Evolutionary conservation across 768 basidiomycete species (phyloP).

Genomic region (Strobilomyces confusus): DNA sequence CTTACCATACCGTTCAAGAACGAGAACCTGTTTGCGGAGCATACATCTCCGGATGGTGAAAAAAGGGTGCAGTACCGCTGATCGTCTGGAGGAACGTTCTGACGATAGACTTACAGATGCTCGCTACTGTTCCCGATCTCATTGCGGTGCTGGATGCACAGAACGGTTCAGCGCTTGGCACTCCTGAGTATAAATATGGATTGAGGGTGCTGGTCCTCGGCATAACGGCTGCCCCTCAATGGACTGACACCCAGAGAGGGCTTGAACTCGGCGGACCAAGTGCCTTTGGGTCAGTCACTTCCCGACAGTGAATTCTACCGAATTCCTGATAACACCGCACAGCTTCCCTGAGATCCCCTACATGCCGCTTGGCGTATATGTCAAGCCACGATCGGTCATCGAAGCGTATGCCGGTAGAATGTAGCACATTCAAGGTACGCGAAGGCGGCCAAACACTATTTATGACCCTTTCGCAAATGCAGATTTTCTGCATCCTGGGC

Average conservation of each 20-base stretch:
- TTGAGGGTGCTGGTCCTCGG: conserved; percentile 51
- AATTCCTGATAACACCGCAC: conserved; percentile 5
- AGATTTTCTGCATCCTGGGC: neutral
- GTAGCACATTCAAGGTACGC: neutral
- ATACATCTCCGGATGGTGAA: conserved; percentile 29
- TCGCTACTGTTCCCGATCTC: conserved; percentile 61
- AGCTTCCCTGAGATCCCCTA: conserved; percentile 34
- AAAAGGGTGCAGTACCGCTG: conserved; percentile 11
- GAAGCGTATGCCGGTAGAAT: conserved; percentile 33
- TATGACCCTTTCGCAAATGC: neutral
- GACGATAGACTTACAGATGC: conserved; percentile 31
- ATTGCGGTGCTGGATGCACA: conserved; percentile 63
- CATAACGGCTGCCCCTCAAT: conserved; percentile 47
- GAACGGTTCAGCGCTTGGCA: conserved; percentile 57
- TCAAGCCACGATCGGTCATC: conserved; percentile 44
- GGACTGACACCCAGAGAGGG: conserved; percentile 48
- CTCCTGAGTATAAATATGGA: conserved; percentile 60
- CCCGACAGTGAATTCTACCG: neutral
- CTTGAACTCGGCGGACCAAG: conserved; percentile 48
- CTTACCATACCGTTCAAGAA: conserved; percentile 60
- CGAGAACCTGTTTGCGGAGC: conserved; percentile 52
- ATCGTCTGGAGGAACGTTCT: neutral
- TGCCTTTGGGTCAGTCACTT: conserved; percentile 46
- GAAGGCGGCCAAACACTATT: neutral
- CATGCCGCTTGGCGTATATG: conserved; percentile 38